Conservation (phyloP, 495 filamentous ascomycete species). For the Aspergillus sparsus region DNA sequence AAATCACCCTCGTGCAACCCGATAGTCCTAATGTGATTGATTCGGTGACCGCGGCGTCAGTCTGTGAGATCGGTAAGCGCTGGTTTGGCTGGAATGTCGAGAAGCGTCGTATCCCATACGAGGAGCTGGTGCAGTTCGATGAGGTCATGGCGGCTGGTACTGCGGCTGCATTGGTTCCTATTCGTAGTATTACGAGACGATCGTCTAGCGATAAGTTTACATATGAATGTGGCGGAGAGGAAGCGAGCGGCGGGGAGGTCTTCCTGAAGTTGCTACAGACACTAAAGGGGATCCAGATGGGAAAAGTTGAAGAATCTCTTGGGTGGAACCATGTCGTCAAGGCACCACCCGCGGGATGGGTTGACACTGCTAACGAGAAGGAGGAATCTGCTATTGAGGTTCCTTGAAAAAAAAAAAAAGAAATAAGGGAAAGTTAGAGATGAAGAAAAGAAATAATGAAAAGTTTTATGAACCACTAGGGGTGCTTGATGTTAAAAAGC, state of each 20-base stretch:
- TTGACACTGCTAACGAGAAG: conserved; percentile 26
- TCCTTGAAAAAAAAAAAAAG: conserved; percentile 19
- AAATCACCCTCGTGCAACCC: conserved; percentile 74
- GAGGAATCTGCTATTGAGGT: conserved; percentile 34
- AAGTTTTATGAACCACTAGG: no score
- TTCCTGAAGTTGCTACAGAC: conserved; percentile 69
- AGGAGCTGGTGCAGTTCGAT: conserved; percentile 72
- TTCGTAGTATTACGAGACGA: conserved; percentile 79
- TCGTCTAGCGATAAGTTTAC: conserved; percentile 64
- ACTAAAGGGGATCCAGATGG: conserved; percentile 82
- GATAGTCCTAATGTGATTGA: conserved; percentile 80
- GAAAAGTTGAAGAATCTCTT: conserved; percentile 71
- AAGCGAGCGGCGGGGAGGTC: conserved; percentile 71
- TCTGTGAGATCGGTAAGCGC: conserved; percentile 64
- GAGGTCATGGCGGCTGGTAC: conserved; percentile 94
- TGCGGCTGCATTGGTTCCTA: conserved; percentile 87
- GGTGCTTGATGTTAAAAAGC: neutral
- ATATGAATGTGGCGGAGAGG: conserved; percentile 60
- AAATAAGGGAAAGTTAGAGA: neutral
- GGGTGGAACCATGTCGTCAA: conserved; percentile 61
- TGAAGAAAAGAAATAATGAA: neutral
- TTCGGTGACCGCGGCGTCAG: conserved; percentile 74
- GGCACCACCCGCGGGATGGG: conserved; percentile 38
- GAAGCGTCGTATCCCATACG: conserved; percentile 67
- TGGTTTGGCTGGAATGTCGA: conserved; percentile 69